A percentile compares a stretch with the other conserved stretches of the same genome.
These are phyloP conservation scores for Zanthoxylum bungeanum DNA, from an alignment of 345 rosid species.

Conservation along the genomic window DNA sequence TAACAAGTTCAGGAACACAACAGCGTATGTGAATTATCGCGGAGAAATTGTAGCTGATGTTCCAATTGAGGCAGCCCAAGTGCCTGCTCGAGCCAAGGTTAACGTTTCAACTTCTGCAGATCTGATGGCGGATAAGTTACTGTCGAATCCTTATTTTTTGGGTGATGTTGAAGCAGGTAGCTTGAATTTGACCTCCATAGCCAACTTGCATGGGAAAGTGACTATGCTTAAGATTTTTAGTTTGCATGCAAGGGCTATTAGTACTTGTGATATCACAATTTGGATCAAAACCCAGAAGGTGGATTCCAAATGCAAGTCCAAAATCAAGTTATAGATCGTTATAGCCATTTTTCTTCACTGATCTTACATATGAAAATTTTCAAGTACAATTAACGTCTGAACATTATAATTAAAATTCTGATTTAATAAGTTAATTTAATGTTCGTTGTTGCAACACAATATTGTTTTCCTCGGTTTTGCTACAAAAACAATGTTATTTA, in stretches of 20 bases:
- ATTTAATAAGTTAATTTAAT: neutral
- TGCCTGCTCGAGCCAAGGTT: conserved; percentile 26
- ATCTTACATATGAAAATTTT: neutral
- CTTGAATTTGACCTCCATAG: conserved; percentile 30
- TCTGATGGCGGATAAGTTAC: conserved; percentile 26
- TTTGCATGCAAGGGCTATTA: conserved; percentile 22
- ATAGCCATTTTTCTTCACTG: neutral
- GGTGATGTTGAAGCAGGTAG: conserved; percentile 31
- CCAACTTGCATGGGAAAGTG: conserved; percentile 35
- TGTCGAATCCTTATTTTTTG: conserved; percentile 19
- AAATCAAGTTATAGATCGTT: conserved; percentile 24
- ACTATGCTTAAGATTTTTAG: conserved; percentile 28
- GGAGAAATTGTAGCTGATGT: conserved; percentile 23
- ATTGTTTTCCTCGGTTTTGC: too few species aligned
- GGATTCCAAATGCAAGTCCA: conserved; percentile 23
- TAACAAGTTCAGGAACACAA: conserved; percentile 31
- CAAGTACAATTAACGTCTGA: too few species aligned
- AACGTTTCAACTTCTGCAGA: conserved; percentile 28
- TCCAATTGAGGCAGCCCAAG: conserved; percentile 13
- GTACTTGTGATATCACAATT: conserved; percentile 27
- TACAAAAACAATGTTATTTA: too few species aligned
- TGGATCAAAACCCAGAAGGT: conserved; percentile 4
- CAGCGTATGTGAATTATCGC: conserved; percentile 22
- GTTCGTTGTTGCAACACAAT: neutral
- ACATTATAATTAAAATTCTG: neutral